Evolutionary conservation across 2,329 filamentous ascomycete species (phyloP), one percentile per base, ranked within the genome.

Genomic region (Diaporthe velutina): DNA sequence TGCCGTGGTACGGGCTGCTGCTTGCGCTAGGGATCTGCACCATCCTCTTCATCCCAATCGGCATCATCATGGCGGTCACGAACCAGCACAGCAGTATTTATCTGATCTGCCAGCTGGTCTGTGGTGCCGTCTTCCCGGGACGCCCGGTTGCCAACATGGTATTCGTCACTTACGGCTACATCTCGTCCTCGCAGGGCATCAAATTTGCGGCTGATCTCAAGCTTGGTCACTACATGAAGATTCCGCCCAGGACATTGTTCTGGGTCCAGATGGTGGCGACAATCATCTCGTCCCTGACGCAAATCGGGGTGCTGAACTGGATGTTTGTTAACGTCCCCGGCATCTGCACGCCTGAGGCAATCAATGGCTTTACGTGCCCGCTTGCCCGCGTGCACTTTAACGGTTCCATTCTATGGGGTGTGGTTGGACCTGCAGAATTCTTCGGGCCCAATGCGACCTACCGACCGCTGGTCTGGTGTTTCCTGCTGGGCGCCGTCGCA

Each of bases 91-190:
- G 92, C 83, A 95, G 93, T 82, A 94, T 96, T 78, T 97, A 96
- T 82, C 89, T 97, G 48, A 94, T 97, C 79, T 96, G 94, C 82
- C 95, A 97, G 83, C 89, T 97, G 74, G 92, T 97, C 77, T 96
- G 94, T 77, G 95, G 95, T 71, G 92, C 90, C 68, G 88, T 95
- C 22, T 97, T 97, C 81, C 95, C 95, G 0, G 95, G 95, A 38
- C 92, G 93, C 1, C 95, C 95, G 1, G 94, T 97, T 15, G 95
- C 95, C 68, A 97, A 97, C 83, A 97, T 97, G 95, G 94, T 97
- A 48, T 98, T 97, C 79, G 94, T 96, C 64, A 97, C 94, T 0
- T 98, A 97, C 81, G 95, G 94, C 76, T 97, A 97, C 83, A 97
- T 97, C 80, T 95, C 94, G 6, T 96, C 94, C 0, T 94, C 94